Percentiles rank a stretch among this genome's conserved stretches.
phyloP scores from a whole-genome alignment of 495 filamentous ascomycete genomes.

The Penicillium canescens region DNA sequence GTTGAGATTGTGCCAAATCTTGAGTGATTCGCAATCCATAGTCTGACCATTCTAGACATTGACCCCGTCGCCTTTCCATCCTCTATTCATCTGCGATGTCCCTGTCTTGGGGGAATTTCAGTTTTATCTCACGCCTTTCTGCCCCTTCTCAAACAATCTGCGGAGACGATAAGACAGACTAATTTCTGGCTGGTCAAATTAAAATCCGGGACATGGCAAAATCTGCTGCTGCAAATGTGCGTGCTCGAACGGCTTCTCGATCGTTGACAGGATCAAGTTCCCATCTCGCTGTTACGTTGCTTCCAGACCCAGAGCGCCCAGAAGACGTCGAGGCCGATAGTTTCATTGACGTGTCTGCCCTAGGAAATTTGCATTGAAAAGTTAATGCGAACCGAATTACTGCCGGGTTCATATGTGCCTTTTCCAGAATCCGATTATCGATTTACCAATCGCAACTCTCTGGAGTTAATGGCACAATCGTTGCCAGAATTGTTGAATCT shows the following conservation, averaged over 20 bases:
- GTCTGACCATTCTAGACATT: slow-evolving; percentile 1
- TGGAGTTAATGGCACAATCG: too few species aligned
- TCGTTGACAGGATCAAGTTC: not conserved
- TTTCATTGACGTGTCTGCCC: not conserved
- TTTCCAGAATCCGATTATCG: too few species aligned
- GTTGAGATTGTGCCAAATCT: not conserved
- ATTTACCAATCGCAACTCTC: too few species aligned
- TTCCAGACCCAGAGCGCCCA: not conserved
- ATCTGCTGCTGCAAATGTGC: not conserved
- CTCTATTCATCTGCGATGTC: not conserved
- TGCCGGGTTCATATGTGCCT: too few species aligned
- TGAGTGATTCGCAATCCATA: not conserved
- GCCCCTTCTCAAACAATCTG: not conserved
- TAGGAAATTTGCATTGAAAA: not conserved
- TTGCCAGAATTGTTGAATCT: too few species aligned
- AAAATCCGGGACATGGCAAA: slow-evolving; percentile 1
- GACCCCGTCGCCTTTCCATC: not conserved
- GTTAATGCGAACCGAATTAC: not conserved
- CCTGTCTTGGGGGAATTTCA: not conserved
- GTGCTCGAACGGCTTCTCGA: not conserved
- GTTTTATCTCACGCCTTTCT: not conserved
- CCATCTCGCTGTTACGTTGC: too few species aligned
- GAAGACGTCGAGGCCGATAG: not conserved
- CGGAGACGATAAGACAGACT: not conserved
- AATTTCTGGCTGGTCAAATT: not conserved